These are phyloP conservation scores for Arabidopsis arenosa DNA, from an alignment of 345 rosid genomes.

Conservation along the genomic window DNA sequence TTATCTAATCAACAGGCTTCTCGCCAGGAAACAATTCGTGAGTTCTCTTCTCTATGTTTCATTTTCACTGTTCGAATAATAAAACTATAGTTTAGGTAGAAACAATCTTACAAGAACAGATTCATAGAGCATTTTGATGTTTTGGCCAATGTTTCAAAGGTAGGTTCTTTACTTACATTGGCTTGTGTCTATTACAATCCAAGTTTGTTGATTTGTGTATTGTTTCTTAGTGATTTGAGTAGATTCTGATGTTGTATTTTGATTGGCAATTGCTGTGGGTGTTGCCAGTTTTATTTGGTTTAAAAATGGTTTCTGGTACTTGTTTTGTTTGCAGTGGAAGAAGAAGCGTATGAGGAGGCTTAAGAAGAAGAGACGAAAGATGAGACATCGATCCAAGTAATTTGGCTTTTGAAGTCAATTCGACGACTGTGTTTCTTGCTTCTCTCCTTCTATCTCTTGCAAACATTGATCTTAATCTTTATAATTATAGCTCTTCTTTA, in stretches of 20 bases:
- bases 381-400: slow-evolving; percentile 58
- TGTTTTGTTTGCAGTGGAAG: slow-evolving; percentile 47
- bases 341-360: slow-evolving; percentile 62
- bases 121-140: not conserved
- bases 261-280: no score
- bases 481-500: no score
- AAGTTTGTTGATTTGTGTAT: not conserved
- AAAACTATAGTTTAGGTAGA: not conserved
- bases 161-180: slow-evolving; percentile 23
- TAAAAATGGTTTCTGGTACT: not conserved
- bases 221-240: not conserved
- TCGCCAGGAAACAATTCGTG: slow-evolving; percentile 95
- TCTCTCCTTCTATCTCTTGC: not conserved
- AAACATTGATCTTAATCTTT: not conserved
- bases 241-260: no score
- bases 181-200: not conserved
- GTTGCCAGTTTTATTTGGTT: no score
- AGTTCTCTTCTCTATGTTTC: slow-evolving; percentile 31
- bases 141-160: slow-evolving; percentile 87
- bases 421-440: not conserved
- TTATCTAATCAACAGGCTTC: slow-evolving; percentile 94
- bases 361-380: slow-evolving; percentile 60
- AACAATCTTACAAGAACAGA: not conserved
- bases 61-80: not conserved
- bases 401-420: not conserved